A percentile compares a stretch with the other conserved stretches of the same genome.
Evolutionary conservation across 768 basidiomycete species (phyloP).

Genomic region (Lanmaoa pseudosensibilis): DNA sequence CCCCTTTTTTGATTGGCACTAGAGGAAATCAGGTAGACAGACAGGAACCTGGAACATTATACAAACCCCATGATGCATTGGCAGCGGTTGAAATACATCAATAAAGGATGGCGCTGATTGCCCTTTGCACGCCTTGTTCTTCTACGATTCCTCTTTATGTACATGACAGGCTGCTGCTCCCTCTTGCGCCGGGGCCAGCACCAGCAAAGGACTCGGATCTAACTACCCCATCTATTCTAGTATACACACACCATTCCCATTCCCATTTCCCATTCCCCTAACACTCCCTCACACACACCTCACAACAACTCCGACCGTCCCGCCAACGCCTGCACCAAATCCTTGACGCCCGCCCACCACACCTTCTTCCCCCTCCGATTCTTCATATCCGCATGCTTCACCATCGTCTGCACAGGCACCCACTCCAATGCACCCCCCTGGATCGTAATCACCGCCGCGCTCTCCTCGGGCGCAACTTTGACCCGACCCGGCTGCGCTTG

Average conservation of each 20-base stretch:
- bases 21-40: no score
- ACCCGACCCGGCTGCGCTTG: constrained; percentile 49
- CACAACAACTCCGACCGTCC: constrained; percentile 59
- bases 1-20: no score
- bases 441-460: constrained; percentile 89
- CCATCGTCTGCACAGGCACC: constrained; percentile 83
- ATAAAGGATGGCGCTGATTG: no score
- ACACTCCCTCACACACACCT: no score
- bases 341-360: constrained; percentile 77
- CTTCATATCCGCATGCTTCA: constrained; percentile 86
- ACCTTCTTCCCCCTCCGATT: constrained; percentile 73
- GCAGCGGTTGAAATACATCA: no score
- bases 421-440: constrained; percentile 79
- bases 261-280: no score
- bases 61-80: no score
- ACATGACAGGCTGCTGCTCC: no score
- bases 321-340: constrained; percentile 71
- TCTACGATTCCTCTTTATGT: no score
- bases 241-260: no score
- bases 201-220: not conserved
- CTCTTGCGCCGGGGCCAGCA: not conserved
- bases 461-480: constrained; percentile 57
- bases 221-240: not conserved
- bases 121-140: no score
- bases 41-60: no score